phyloP scores from a whole-genome alignment of 2,329 filamentous ascomycete genomes.

The Fusarium multiceps region DNA sequence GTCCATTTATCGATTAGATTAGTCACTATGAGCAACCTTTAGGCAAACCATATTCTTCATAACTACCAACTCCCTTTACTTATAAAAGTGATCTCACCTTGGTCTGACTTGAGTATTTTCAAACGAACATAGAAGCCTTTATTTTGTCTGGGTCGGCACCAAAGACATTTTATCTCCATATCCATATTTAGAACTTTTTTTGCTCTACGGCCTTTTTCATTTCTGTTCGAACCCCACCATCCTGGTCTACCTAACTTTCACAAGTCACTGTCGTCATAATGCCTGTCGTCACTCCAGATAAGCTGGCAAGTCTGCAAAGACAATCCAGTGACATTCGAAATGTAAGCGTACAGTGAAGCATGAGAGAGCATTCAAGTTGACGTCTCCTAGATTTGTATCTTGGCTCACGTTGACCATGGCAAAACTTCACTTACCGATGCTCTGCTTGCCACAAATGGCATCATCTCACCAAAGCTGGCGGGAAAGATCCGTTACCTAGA shows the following conservation, averaged over 20 bases:
- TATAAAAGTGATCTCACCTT: neutral
- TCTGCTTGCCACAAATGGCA: conserved; percentile 97
- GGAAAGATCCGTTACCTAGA: conserved; percentile 98
- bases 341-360: conserved; percentile 62
- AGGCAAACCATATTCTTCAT: conserved; percentile 24
- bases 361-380: neutral
- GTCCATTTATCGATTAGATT: conserved; percentile 29
- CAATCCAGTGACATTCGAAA: conserved; percentile 92
- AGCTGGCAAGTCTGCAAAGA: conserved; percentile 89
- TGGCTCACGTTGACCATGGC: conserved; percentile 97
- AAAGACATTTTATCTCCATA: conserved; percentile 6
- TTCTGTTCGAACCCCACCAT: conserved; percentile 10
- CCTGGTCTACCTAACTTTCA: conserved; percentile 6
- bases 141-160: conserved; percentile 1
- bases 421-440: conserved; percentile 98
- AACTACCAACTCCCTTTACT: conserved; percentile 4
- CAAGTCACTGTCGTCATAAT: conserved; percentile 63
- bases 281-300: conserved; percentile 91
- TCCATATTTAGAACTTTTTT: conserved; percentile 11
- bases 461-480: conserved; percentile 96
- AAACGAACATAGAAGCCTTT: conserved; percentile 11
- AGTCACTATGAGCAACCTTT: conserved; percentile 41
- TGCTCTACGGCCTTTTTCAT: neutral
- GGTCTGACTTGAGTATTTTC: conserved; percentile 5
- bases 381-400: conserved; percentile 80